phyloP scores from a whole-genome alignment of 2,329 filamentous ascomycete genomes.

The Aquanectria penicillioides region DNA sequence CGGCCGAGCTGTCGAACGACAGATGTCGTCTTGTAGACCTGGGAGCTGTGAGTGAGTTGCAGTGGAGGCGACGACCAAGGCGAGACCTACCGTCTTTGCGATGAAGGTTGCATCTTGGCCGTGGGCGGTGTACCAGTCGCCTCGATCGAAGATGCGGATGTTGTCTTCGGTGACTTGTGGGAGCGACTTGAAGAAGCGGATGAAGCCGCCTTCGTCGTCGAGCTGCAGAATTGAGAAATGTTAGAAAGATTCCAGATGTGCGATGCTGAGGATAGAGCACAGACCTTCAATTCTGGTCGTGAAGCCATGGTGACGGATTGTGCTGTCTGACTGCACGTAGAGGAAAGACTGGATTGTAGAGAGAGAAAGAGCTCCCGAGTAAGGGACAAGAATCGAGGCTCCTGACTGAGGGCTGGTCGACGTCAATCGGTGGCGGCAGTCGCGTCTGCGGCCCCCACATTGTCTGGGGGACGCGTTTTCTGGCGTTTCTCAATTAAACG shows the following conservation, averaged over 20 bases:
- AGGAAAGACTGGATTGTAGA: conserved; percentile 5
- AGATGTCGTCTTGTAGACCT: conserved; percentile 98
- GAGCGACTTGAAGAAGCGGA: conserved; percentile 93
- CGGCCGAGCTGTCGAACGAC: conserved; percentile 90
- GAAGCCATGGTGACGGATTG: conserved; percentile 68
- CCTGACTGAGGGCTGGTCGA: conserved; percentile 18
- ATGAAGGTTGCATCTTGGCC: conserved; percentile 87
- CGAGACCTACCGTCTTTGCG: conserved; percentile 70
- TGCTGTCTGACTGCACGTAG: conserved; percentile 11
- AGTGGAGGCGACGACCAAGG: too few species aligned
- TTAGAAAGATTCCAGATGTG: conserved; percentile 9
- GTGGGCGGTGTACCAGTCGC: conserved; percentile 96
- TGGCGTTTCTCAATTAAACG: conserved; percentile 40
- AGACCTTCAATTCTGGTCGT: conserved; percentile 76
- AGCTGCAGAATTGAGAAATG: conserved; percentile 64
- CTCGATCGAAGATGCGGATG: conserved; percentile 90
- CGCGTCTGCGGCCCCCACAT: conserved; percentile 33
- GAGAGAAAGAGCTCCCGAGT: conserved; percentile 9
- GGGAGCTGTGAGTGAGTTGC: not conserved
- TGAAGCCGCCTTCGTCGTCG: conserved; percentile 97
- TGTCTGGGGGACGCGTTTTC: conserved; percentile 42
- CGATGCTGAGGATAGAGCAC: not conserved
- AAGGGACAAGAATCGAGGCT: conserved; percentile 5
- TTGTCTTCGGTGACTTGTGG: conserved; percentile 76
- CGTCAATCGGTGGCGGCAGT: conserved; percentile 27